Evolutionary conservation across 192 early-diverging fungal species (phyloP), one percentile per base, ranked within the genome.

Genomic region (Haplosporangium gracile): DNA sequence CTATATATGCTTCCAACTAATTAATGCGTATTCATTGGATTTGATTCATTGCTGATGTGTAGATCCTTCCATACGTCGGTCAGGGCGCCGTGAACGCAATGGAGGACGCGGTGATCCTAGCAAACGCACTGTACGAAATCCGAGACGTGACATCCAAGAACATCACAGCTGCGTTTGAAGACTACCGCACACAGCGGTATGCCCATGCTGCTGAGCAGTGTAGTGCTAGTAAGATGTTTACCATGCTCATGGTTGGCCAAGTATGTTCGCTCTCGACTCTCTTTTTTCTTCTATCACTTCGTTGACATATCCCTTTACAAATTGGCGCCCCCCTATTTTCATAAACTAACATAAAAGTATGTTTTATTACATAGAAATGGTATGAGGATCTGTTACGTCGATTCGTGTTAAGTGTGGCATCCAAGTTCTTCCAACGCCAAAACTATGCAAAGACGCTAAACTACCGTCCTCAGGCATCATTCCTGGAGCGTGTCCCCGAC

Each of bases 21-120:
- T 65, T 11, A 11, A 16, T 65, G 10, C 18, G 6, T 5, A 18
- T 51, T 18, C 18, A 2, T 29, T 13, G n/a, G 2, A 65, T 20
- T 53, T 38, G 18, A 51, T 36, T 18, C 15, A n/a, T 26, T 26
- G 3, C 43, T 45, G 9, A 45, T 45, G 43, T 45, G 0, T 36
- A 42, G 74, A 29, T 26, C 24, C 71, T 45, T 29, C 71, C 71
- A 1, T 40, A n/a, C 6, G 45, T 57, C 7, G 42, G 75, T 22
- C 57, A 60, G 6, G 57, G 68, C 7, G 77, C 69, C 1, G 38
- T 71, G 20, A 60, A 26, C 34, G 51, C 76, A 1, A 70, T 78
- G 42, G 32, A 78, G 7, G 77, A 71, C 47, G 76, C 77, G 2
- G 45, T 78, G 20, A 38, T 71, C 18, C 69, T 78, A 7, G 51